Evolutionary conservation across 768 basidiomycete genomes (phyloP).

Genomic region (Termitomyces sp.): DNA sequence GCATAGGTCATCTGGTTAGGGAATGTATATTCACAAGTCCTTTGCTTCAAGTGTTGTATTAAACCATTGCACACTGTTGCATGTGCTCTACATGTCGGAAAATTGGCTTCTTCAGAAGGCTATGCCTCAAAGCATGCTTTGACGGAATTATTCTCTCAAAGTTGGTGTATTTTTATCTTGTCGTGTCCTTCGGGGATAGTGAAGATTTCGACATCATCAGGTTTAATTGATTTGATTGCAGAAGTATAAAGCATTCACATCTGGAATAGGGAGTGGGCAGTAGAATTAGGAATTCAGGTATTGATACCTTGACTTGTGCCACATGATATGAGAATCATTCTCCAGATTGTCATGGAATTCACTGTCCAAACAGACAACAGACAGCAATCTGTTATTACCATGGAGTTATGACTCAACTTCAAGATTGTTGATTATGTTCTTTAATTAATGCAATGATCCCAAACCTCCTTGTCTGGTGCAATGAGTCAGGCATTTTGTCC

Average conservation of each 20-base stretch:
- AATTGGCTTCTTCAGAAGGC: not conserved
- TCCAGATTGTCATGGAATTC: not conserved
- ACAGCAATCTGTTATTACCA: not conserved
- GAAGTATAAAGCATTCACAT: too few species aligned
- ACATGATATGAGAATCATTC: not conserved
- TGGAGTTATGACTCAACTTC: not conserved
- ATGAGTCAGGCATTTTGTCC: not conserved
- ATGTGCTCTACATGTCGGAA: not conserved
- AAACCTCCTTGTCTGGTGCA: not conserved
- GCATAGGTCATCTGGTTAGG: not conserved
- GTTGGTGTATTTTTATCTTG: not conserved
- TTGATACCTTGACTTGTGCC: not conserved
- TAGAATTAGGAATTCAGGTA: not conserved
- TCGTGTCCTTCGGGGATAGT: not conserved
- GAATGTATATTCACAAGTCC: not conserved
- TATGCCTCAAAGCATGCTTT: not conserved
- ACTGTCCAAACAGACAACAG: slow-evolving; percentile 1
- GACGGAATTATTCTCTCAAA: not conserved
- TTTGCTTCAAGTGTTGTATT: not conserved
- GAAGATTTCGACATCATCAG: not conserved
- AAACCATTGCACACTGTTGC: not conserved
- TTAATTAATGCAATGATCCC: not conserved
- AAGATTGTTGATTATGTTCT: not conserved
- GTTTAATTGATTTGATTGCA: too few species aligned
- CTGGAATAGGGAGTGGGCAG: not conserved